Base-by-base conservation (phyloP, 805 yeast species). In the Cyberlindnera nakhonratchasimensis region DNA sequence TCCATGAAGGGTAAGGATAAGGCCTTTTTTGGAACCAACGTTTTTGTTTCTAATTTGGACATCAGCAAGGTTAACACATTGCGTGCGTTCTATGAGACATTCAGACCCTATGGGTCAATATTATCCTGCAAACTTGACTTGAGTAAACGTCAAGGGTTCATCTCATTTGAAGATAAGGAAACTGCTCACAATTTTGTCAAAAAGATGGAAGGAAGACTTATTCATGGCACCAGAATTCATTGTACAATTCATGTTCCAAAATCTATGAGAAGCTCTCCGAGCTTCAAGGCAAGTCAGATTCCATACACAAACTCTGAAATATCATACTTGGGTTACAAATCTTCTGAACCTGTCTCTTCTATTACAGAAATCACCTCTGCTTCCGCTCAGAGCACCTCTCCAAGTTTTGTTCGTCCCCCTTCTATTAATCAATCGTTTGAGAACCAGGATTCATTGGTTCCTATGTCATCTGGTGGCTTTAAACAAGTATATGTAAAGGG, bases 51-150 rank as follows among this genome's bases (percentile, higher is more conserved):
- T 5, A 71, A 74, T 39, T 57, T 77, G 31, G 54, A 64, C 22
- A 39, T 50, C 1, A 32, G 28, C 6, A 32, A 39, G 21, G 46
- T 51, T 11, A 49, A 70, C 29, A 66, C 79, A 0, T 69, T 75
- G 20, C 65, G 71, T 37, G 59, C 53, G 6, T 75, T 77, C 50
- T 77, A 71, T 55, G 78, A 73, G 41, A 64, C 67, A 8, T 77
- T 78, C 51, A 74, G 67, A 46, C 53, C 54, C 1, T 72, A 63
- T 57, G 80, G 80, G 19, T 70, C 66, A 37, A 63, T 71, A 6
- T 43, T 69, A 5, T 70, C 75, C 5, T 70, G 74, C 36, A 70
- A 69, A 42, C 40, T 70, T 29, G 66, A 67, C 37, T 43, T 55
- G 32, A 51, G 54, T 9, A 70, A 69, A 48, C 57, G 57, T 30